A percentile compares a stretch with the other conserved stretches of the same genome.
Conservation (phyloP, 345 rosid genomes). For the Hevea brasiliensis region DNA sequence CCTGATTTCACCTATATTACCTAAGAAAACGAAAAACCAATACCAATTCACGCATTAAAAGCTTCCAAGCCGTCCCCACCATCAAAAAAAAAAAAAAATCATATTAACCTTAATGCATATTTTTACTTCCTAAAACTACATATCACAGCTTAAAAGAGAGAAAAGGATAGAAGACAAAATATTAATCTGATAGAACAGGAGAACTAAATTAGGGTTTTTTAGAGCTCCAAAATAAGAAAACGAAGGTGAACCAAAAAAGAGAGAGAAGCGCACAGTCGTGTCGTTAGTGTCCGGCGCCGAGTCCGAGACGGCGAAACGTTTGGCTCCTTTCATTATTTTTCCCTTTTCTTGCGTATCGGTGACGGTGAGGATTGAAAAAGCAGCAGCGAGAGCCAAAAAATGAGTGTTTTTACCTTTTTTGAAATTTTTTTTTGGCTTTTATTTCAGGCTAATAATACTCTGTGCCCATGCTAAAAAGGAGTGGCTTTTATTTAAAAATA, state of each 20-base stretch:
- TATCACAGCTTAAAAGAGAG: not conserved
- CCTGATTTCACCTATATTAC: not conserved
- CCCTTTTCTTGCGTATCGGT: not conserved
- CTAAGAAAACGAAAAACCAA: not conserved
- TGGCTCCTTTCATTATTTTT: constrained; percentile 59
- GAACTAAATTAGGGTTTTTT: constrained; percentile 25
- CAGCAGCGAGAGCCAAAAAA: constrained; percentile 5
- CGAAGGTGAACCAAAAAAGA: not conserved
- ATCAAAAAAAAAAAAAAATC: not conserved
- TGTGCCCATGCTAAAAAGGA: not conserved
- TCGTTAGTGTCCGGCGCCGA: constrained; percentile 49
- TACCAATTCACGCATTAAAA: not conserved
- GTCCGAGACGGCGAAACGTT: constrained; percentile 62
- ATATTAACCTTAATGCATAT: not conserved
- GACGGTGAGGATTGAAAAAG: constrained; percentile 1
- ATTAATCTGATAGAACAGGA: not conserved
- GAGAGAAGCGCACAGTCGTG: constrained; percentile 53
- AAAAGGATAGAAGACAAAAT: not conserved
- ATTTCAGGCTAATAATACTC: constrained; percentile 6
- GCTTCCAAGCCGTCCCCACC: not conserved
- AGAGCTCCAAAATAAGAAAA: not conserved
- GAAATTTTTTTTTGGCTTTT: constrained; percentile 11
- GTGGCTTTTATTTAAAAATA: not conserved
- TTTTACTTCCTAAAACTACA: not conserved
- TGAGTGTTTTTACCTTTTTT: not conserved